These are phyloP conservation scores for Moringa oleifera DNA, from an alignment of 345 rosid genomes.

Conservation along the genomic window DNA sequence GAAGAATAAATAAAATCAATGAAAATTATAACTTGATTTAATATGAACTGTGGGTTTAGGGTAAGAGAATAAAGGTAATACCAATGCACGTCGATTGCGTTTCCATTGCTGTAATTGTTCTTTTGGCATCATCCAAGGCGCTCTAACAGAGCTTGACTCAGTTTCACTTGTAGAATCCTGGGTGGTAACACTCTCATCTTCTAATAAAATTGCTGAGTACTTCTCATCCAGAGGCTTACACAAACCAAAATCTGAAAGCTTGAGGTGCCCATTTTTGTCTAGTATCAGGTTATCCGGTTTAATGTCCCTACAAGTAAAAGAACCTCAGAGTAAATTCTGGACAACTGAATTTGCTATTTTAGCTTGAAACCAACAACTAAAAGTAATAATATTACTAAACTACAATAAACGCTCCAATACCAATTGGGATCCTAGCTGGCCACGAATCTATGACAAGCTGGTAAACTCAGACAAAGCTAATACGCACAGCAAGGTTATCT, in stretches of 20 bases:
- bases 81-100: slow-evolving; percentile 94
- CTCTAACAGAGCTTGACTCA: slow-evolving; percentile 33
- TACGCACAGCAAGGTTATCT: background rate
- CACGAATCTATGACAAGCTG: too few species aligned
- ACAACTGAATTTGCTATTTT: slow-evolving; percentile 2
- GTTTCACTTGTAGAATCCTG: slow-evolving; percentile 43
- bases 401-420: too few species aligned
- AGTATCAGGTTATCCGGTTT: slow-evolving; percentile 95
- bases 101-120: slow-evolving; percentile 80
- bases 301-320: slow-evolving; percentile 68
- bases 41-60: slow-evolving; percentile 5
- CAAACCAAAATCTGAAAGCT: slow-evolving; percentile 99
- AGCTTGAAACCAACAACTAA: too few species aligned
- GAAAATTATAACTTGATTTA: background rate
- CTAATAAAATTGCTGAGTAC: slow-evolving; percentile 74
- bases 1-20: too few species aligned
- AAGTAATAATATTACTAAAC: too few species aligned
- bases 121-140: slow-evolving; percentile 85
- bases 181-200: slow-evolving; percentile 56
- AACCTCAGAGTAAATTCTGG: slow-evolving; percentile 15
- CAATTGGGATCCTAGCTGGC: too few species aligned
- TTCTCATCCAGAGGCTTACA: slow-evolving; percentile 95
- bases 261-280: slow-evolving; percentile 90
- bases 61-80: slow-evolving; percentile 28
- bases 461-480: too few species aligned